Conservation (phyloP, 345 rosid genomes). For the Dipteronia sinensis region DNA sequence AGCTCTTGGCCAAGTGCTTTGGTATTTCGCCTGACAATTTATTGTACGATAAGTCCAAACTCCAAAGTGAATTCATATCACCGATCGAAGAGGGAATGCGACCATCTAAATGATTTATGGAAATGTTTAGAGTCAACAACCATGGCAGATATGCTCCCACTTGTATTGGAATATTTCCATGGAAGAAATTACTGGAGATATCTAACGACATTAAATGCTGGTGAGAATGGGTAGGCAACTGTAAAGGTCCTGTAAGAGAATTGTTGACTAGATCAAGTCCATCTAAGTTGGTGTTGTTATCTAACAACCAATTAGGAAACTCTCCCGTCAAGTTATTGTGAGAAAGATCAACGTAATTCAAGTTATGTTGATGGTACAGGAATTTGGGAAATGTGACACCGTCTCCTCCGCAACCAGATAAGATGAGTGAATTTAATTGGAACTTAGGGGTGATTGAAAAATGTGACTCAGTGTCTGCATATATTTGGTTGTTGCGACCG, state of each 20-base stretch:
- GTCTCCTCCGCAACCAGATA: neutral
- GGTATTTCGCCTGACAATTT: neutral
- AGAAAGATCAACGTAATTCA: neutral
- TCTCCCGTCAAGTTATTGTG: neutral
- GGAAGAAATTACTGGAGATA: too few species aligned
- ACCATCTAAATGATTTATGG: constrained; percentile 12
- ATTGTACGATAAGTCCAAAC: neutral
- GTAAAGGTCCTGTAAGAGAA: constrained; percentile 11
- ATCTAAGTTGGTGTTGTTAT: neutral
- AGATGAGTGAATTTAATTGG: neutral
- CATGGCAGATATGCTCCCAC: too few species aligned
- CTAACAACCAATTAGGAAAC: constrained; percentile 11
- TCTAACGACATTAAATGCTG: too few species aligned
- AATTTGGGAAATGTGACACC: neutral
- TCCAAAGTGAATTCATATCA: neutral
- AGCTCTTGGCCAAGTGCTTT: neutral
- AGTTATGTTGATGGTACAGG: neutral
- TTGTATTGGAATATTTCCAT: too few species aligned
- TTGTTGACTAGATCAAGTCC: neutral
- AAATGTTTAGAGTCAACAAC: constrained; percentile 16
- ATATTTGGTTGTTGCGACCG: too few species aligned
- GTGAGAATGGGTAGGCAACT: constrained; percentile 16
- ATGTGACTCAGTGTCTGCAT: too few species aligned
- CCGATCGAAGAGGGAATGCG: neutral
- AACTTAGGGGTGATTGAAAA: too few species aligned